phyloP scores from a whole-genome alignment of 495 filamentous ascomycete species.

The Penicillium lagena region DNA sequence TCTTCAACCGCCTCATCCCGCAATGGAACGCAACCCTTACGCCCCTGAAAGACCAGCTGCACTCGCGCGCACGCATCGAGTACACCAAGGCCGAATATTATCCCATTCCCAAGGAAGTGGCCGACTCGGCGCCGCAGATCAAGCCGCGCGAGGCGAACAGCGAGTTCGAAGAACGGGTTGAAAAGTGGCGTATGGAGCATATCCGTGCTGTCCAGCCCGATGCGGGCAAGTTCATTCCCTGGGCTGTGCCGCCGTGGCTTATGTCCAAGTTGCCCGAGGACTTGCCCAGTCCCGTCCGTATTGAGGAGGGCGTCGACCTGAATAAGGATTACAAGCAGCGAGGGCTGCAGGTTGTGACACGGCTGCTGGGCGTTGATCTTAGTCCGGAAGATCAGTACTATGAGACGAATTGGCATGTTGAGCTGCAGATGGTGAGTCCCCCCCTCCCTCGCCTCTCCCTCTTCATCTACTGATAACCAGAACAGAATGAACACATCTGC shows the following conservation, averaged over 20 bases:
- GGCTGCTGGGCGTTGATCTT: conserved; percentile 28
- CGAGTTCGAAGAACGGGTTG: conserved; percentile 18
- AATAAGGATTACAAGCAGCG: conserved; percentile 30
- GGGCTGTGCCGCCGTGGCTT: conserved; percentile 23
- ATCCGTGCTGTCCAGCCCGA: conserved; percentile 23
- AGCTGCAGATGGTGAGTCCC: conserved; percentile 28
- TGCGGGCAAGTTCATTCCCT: conserved; percentile 21
- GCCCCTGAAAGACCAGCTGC: conserved; percentile 29
- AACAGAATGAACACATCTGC: conserved; percentile 36
- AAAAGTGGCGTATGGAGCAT: conserved; percentile 21
- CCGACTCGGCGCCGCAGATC: conserved; percentile 12
- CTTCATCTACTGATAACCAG: not conserved
- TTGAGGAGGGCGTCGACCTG: conserved; percentile 21
- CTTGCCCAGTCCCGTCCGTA: conserved; percentile 15
- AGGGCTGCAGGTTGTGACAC: conserved; percentile 34
- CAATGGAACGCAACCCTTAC: conserved; percentile 36
- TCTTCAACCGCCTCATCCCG: conserved; percentile 32
- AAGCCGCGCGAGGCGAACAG: conserved; percentile 12
- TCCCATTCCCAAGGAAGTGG: conserved; percentile 12
- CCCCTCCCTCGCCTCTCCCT: not conserved
- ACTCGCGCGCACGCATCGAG: conserved; percentile 24
- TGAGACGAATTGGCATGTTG: conserved; percentile 33
- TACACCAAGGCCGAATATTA: conserved; percentile 28
- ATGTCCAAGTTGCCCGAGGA: conserved; percentile 18
- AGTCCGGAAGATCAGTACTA: conserved; percentile 23